Evolutionary conservation across 2,329 filamentous ascomycete species (phyloP).

Genomic region (Cryoendolithus antarcticus): DNA sequence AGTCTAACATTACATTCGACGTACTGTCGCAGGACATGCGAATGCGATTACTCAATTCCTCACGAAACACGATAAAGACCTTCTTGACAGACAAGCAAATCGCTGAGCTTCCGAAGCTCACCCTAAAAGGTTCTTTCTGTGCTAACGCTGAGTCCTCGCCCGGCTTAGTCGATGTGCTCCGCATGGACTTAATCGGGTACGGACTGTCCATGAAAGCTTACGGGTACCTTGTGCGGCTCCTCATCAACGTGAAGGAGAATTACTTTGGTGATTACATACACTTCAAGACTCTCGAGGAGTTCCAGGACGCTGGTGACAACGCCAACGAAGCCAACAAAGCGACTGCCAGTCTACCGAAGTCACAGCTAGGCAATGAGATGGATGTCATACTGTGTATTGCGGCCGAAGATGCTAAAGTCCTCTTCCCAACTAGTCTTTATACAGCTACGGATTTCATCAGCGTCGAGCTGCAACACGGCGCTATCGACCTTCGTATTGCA

Average conservation of each 20-base stretch:
- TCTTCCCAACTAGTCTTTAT: constrained; percentile 78
- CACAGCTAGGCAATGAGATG: constrained; percentile 55
- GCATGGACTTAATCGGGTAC: constrained; percentile 62
- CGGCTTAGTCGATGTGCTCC: constrained; percentile 69
- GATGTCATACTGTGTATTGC: constrained; percentile 76
- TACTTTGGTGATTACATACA: constrained; percentile 95
- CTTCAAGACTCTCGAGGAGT: constrained; percentile 89
- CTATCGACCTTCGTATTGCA: constrained; percentile 77
- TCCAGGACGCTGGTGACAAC: constrained; percentile 46
- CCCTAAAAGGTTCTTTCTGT: constrained; percentile 67
- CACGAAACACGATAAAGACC: constrained; percentile 75
- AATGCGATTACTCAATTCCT: constrained; percentile 60
- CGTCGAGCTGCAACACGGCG: constrained; percentile 60
- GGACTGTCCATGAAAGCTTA: constrained; percentile 60
- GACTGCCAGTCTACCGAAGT: constrained; percentile 21
- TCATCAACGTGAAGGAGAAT: constrained; percentile 86
- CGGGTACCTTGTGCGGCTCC: constrained; percentile 76
- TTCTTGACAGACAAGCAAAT: constrained; percentile 63
- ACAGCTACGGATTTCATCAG: constrained; percentile 58
- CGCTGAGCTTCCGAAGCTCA: constrained; percentile 58
- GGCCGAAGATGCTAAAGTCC: constrained; percentile 55
- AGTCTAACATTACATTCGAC: constrained; percentile 68
- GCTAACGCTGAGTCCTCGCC: constrained; percentile 66
- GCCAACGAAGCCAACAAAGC: constrained; percentile 24
- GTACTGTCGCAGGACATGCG: constrained; percentile 53